These are phyloP conservation scores for Hypoxylon sp. DNA, from an alignment of 2,329 filamentous ascomycete genomes.

Conservation along the genomic window DNA sequence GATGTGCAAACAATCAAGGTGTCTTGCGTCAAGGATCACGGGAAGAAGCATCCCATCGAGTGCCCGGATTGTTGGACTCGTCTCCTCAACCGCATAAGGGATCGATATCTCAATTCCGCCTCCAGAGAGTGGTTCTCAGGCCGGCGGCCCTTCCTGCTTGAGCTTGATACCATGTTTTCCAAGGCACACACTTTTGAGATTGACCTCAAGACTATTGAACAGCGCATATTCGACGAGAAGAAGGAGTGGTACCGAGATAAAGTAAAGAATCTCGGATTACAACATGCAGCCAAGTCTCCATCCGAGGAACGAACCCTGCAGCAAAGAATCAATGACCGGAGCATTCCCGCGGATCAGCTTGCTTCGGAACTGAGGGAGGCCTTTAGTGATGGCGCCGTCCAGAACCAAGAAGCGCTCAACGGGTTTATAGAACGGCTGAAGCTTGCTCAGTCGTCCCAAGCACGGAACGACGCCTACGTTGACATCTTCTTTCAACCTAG, in stretches of 20 bases:
- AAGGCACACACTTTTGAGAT: constrained; percentile 62
- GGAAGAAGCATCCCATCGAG: constrained; percentile 60
- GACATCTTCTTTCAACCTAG: constrained; percentile 60
- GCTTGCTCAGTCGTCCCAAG: constrained; percentile 52
- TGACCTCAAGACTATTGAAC: constrained; percentile 64
- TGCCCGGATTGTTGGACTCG: constrained; percentile 66
- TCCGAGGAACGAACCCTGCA: constrained; percentile 49
- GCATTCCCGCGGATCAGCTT: constrained; percentile 49
- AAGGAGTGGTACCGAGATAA: constrained; percentile 66
- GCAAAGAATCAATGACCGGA: constrained; percentile 50
- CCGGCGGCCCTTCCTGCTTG: constrained; percentile 64
- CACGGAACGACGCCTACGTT: constrained; percentile 59
- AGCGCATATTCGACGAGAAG: constrained; percentile 66
- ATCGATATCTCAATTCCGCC: constrained; percentile 57
- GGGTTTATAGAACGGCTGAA: constrained; percentile 54
- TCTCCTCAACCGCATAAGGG: constrained; percentile 63
- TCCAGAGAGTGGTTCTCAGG: constrained; percentile 68
- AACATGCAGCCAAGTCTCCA: constrained; percentile 48
- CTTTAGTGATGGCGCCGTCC: constrained; percentile 45
- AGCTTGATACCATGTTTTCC: constrained; percentile 65
- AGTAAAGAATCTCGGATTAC: constrained; percentile 49
- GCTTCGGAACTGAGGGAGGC: constrained; percentile 47
- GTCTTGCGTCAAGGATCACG: constrained; percentile 61
- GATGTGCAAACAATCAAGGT: constrained; percentile 61
- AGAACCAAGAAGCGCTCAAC: constrained; percentile 52